Conservation (phyloP, 331 rosid species). For the Prunus yedoensis region DNA sequence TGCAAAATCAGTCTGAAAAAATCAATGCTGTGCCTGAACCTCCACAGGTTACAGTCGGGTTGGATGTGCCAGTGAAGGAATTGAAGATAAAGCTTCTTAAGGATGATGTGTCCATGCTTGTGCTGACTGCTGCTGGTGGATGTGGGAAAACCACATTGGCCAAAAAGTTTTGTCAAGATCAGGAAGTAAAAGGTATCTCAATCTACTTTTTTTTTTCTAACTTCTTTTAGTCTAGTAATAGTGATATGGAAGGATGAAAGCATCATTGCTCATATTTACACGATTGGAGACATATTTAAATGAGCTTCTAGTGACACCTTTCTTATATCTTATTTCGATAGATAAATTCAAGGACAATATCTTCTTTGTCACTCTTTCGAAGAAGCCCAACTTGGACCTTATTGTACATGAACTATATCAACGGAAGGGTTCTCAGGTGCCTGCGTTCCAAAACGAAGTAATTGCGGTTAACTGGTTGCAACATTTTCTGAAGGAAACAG, state of each 20-base stretch:
- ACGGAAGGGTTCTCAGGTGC: conserved; percentile 25
- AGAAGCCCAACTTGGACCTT: conserved; percentile 42
- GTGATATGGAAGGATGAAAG: too few relatives aligned
- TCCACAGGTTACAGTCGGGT: neutral
- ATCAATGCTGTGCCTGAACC: neutral
- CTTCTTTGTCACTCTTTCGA: conserved; percentile 45
- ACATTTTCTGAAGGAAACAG: conserved; percentile 23
- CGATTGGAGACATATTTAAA: too few relatives aligned
- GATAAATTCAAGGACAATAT: conserved; percentile 35
- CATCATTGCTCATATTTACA: too few relatives aligned
- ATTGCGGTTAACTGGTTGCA: conserved; percentile 31
- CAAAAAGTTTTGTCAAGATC: conserved; percentile 16
- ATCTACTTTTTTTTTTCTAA: neutral
- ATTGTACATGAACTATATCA: conserved; percentile 31
- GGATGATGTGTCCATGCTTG: conserved; percentile 7
- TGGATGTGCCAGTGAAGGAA: neutral
- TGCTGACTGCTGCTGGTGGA: conserved; percentile 56
- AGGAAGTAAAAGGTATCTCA: conserved; percentile 22
- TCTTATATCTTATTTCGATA: neutral
- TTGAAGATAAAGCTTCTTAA: conserved; percentile 36
- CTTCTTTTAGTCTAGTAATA: too few relatives aligned
- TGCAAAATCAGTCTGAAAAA: neutral
- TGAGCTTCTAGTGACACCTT: too few relatives aligned
- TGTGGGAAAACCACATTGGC: conserved; percentile 51
- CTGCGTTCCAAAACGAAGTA: conserved; percentile 37